Evolutionary conservation across 148 eudicot species (phyloP).

Genomic region (Fagopyrum tataricum): DNA sequence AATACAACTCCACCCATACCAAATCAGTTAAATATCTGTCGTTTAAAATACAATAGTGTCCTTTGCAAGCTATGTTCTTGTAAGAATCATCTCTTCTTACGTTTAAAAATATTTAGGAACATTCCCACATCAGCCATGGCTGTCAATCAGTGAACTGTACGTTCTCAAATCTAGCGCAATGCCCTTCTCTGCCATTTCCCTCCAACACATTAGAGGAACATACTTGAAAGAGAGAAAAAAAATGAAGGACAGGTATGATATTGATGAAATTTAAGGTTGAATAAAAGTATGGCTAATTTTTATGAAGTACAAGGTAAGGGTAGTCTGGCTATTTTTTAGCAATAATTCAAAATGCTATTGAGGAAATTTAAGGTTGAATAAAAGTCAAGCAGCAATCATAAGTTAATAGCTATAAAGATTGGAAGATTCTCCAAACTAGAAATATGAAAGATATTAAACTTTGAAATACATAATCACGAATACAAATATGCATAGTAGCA

Average conservation of each 20-base stretch:
- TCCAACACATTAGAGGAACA: too few species aligned
- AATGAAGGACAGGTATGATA: too few species aligned
- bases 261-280: too few species aligned
- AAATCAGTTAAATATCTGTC: too few species aligned
- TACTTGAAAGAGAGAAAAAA: too few species aligned
- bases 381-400: neutral
- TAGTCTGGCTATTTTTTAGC: neutral
- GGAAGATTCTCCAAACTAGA: too few species aligned
- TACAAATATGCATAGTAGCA: too few species aligned
- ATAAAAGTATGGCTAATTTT: too few species aligned
- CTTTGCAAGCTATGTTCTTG: neutral
- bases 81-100: constrained; percentile 22
- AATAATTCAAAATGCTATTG: neutral
- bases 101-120: constrained; percentile 57
- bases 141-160: constrained; percentile 70
- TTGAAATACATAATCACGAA: too few species aligned
- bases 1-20: too few species aligned
- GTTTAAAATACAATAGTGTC: too few species aligned
- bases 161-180: constrained; percentile 68
- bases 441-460: too few species aligned
- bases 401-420: neutral
- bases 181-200: constrained; percentile 54
- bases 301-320: neutral
- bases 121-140: constrained; percentile 69
- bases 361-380: neutral